A percentile compares a stretch with the other conserved stretches of the same genome.
Evolutionary conservation across 2,329 filamentous ascomycete genomes (phyloP).

Genomic region (Fusarium hostae): DNA sequence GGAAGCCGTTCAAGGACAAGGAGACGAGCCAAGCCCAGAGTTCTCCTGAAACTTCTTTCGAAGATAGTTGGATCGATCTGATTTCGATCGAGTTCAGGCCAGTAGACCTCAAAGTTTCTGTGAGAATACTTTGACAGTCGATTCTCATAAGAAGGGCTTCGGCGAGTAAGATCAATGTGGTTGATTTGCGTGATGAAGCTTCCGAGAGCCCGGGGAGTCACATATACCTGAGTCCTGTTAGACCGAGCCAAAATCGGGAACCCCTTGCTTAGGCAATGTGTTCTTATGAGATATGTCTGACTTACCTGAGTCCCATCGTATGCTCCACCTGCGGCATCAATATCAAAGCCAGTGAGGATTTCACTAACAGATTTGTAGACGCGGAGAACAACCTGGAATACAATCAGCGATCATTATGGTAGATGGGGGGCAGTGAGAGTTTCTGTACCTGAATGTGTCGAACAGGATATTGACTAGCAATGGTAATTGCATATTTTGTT

Average conservation of each 20-base stretch:
- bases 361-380: slow-evolving; percentile 87
- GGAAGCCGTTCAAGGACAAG: slow-evolving; percentile 84
- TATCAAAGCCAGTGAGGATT: slow-evolving; percentile 88
- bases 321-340: slow-evolving; percentile 84
- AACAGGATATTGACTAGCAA: slow-evolving; percentile 84
- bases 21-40: slow-evolving; percentile 80
- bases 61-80: slow-evolving; percentile 87
- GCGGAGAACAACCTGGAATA: slow-evolving; percentile 77
- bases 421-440: background rate
- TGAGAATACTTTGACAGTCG: slow-evolving; percentile 87
- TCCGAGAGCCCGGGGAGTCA: slow-evolving; percentile 78
- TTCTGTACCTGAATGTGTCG: slow-evolving; percentile 74
- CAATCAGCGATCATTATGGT: slow-evolving; percentile 7
- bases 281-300: background rate
- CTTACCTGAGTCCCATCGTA: slow-evolving; percentile 81
- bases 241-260: background rate
- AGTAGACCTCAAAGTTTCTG: slow-evolving; percentile 86
- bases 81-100: slow-evolving; percentile 78
- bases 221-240: slow-evolving; percentile 71
- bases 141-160: slow-evolving; percentile 89
- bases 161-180: slow-evolving; percentile 79
- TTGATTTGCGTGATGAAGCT: slow-evolving; percentile 87
- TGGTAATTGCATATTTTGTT: slow-evolving; percentile 89
- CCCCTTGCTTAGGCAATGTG: background rate
- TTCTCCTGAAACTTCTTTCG: slow-evolving; percentile 80